Base-by-base conservation (phyloP, 768 basidiomycete genomes). In the Tubosaeta sp. region DNA sequence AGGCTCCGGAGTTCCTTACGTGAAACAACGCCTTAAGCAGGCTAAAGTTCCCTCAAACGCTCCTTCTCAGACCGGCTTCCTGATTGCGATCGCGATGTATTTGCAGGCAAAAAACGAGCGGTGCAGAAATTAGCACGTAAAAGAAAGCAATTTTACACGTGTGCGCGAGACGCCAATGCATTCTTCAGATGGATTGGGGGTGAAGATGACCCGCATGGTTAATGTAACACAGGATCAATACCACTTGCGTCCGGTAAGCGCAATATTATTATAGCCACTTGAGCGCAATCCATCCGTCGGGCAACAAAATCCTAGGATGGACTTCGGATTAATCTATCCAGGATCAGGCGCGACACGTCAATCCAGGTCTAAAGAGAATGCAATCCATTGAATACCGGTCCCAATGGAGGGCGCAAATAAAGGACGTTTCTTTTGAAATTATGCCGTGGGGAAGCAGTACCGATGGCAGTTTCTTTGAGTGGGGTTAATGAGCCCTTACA, bases 371-470 rank as follows among this genome's bases (percentile, higher is more conserved):
- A 74, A 76, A 19, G 60, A 77, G 38, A 73, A 79, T 30, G 80
- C 85, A 1, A 71, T 75, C 13, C 74, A 71, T 25, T 66, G 71
- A 21, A 80, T n/a, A n/a, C n/a, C 77, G 1, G 82, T 81, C 16
- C 65, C 62, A n/a, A 88, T 83, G 59, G 84, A 86, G 35, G 80
- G 79, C 6, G 58, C 68, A 0, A 95, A 93, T 63, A 79, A 88
- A 63, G 93, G 93, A 2, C 76, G 89, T 27, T 57, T 65, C 19
- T 96, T 93, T 68, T 93, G 87, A 84, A 80, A n/a, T n/a, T n/a
- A n/a, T n/a, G 64, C 47, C 97, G 95, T 64, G 70, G 76, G 0
- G 86, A 86, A 67, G 69, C 30, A 73, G 71, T 47, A 71, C 67
- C 18, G 80, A 73, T 8, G 69, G 94, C 66, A 56, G 61, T 3